Evolutionary conservation across 169 alveolate genomes (phyloP), one percentile per base, ranked within the genome.

Genomic region (Miamiensis avidus): DNA sequence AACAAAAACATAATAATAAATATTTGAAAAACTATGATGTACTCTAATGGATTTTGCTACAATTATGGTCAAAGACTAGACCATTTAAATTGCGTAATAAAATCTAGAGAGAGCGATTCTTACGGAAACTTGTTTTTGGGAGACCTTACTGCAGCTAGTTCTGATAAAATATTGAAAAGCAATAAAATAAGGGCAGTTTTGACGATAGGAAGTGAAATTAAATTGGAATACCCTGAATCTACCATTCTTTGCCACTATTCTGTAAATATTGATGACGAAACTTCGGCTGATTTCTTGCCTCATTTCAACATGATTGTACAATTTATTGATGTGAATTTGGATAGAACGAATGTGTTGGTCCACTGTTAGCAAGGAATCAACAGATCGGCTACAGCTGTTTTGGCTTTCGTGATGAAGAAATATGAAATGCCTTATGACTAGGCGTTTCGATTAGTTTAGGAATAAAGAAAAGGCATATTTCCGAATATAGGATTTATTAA

Each of bases 351-450:
- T 30, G 91, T 91, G 25, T 85, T 95, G 29, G 97, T 95, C 0
- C 97, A 95, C 82, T 95, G 97, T 83, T 91, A 88, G 30, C 92
- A 91, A 31, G 97, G 97, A 4, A 84, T 90, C 26, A 92, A 95
- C 25, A 85, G 97, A 79, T 89, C 95, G 78, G 89, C 95, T 65
- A 78, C 96, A 0, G 82, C 92, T 31, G 95, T 93, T 34, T 86
- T 85, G 32, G 91, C 96, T 34, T 95, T 93, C 84, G 29, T 95
- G 25, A 95, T 95, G 96, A 82, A 34, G 26, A 85, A 65, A 29
- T 30, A 87, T 33, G 76, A 87, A 32, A 72, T 79, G 78, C 31
- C 78, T n/a, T 87, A 31, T 78, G 91, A 89, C 0, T 88, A 95
- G 31, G 96, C 96, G 25, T 81, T 82, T 33, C 64, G 88, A 0